Conservation (phyloP, 2,329 filamentous ascomycete species). For the Calonectria henricotiae region DNA sequence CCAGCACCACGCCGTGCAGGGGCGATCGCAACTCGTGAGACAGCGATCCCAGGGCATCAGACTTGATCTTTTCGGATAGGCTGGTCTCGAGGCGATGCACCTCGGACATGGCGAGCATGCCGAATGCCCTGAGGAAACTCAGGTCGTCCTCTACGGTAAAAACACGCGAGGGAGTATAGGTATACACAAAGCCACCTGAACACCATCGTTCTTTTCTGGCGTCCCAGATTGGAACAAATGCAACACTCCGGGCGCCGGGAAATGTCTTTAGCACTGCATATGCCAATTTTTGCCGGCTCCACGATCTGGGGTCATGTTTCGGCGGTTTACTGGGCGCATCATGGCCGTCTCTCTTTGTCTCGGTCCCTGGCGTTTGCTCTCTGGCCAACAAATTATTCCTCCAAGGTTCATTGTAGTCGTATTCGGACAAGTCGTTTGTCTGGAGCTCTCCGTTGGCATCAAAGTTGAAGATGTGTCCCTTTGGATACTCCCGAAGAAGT, state of each 20-base stretch:
- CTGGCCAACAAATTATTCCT: not conserved
- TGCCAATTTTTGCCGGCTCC: constrained; percentile 40
- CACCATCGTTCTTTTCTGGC: constrained; percentile 64
- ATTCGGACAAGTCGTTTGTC: constrained; percentile 54
- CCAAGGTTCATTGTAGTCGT: constrained; percentile 42
- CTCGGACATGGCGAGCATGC: constrained; percentile 72
- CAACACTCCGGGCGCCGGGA: constrained; percentile 63
- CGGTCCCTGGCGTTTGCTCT: not conserved
- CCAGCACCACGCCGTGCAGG: constrained; percentile 73
- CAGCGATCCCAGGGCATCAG: constrained; percentile 73
- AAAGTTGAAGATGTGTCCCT: constrained; percentile 66
- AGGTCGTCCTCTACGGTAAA: constrained; percentile 67
- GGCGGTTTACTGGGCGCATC: constrained; percentile 2
- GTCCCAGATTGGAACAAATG: constrained; percentile 68
- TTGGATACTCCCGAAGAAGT: constrained; percentile 64
- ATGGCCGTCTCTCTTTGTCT: not conserved
- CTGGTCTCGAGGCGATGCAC: constrained; percentile 63
- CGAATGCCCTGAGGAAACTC: constrained; percentile 68
- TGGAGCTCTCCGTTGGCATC: constrained; percentile 59
- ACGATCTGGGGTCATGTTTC: constrained; percentile 30
- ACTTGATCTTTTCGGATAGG: constrained; percentile 66
- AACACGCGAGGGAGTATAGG: constrained; percentile 60
- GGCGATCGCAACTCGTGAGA: constrained; percentile 76
- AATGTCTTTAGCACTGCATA: constrained; percentile 56
- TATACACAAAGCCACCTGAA: constrained; percentile 68